phyloP scores from a whole-genome alignment of 176 grass and related monocot species.

The Bothriochloa decipiens region DNA sequence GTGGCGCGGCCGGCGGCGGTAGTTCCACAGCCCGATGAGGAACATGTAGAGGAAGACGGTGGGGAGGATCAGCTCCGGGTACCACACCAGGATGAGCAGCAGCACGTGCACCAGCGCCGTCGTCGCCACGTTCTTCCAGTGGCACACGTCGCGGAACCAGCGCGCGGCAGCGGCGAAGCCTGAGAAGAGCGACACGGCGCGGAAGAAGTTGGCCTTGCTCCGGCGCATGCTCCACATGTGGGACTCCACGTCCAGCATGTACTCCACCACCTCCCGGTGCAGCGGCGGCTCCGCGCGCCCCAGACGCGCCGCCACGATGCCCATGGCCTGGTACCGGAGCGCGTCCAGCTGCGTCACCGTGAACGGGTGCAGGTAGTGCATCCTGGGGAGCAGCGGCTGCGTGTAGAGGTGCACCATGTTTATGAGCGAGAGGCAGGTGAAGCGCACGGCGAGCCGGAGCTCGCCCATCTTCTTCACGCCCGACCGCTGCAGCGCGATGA shows the following conservation, averaged over 20 bases:
- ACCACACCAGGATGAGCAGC: slow-evolving; percentile 85
- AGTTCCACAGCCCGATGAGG: slow-evolving; percentile 84
- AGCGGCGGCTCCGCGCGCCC: slow-evolving; percentile 78
- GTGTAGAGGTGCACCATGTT: slow-evolving; percentile 88
- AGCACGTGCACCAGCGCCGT: slow-evolving; percentile 81
- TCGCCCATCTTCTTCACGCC: slow-evolving; percentile 99
- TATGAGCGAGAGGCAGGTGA: slow-evolving; percentile 76
- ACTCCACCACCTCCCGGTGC: slow-evolving; percentile 86
- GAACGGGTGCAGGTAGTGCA: slow-evolving; percentile 92
- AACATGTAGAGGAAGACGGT: slow-evolving; percentile 97
- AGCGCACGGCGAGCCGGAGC: slow-evolving; percentile 77
- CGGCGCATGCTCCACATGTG: slow-evolving; percentile 98
- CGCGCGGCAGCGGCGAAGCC: slow-evolving; percentile 46
- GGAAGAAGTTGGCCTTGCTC: slow-evolving; percentile 99
- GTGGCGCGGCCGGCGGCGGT: slow-evolving; percentile 58
- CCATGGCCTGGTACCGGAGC: slow-evolving; percentile 83
- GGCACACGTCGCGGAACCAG: slow-evolving; percentile 75
- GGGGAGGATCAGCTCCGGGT: slow-evolving; percentile 90
- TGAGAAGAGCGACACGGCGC: slow-evolving; percentile 65
- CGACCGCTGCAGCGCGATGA: slow-evolving; percentile 60
- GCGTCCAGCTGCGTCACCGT: slow-evolving; percentile 79
- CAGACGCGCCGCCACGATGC: slow-evolving; percentile 67
- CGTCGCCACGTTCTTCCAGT: slow-evolving; percentile 80
- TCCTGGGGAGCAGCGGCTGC: slow-evolving; percentile 77
- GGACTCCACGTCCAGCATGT: slow-evolving; percentile 92